Evolutionary conservation across 2,329 filamentous ascomycete species (phyloP).

Genomic region (Fusarium sp.): DNA sequence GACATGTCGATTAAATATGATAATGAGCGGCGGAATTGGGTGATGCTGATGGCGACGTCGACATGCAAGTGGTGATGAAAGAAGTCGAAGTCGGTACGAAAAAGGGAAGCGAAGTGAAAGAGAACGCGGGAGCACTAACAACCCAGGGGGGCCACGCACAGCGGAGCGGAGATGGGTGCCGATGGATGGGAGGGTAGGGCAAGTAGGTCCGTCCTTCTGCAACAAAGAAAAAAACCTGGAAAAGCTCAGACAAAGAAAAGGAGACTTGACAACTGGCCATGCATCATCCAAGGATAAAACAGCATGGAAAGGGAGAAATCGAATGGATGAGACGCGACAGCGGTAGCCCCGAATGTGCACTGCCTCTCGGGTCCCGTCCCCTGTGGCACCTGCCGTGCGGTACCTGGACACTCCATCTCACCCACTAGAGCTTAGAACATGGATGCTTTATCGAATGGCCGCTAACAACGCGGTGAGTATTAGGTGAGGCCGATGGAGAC

Average conservation of each 20-base stretch:
- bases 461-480: slow-evolving; percentile 28
- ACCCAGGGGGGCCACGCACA: not conserved
- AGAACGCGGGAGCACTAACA: not conserved
- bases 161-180: not conserved
- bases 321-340: slow-evolving; percentile 1
- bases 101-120: not conserved
- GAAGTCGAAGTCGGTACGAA: not conserved
- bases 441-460: not conserved
- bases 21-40: not conserved
- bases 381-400: not conserved
- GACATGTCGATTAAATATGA: slow-evolving; percentile 23
- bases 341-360: slow-evolving; percentile 1
- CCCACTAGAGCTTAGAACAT: not conserved
- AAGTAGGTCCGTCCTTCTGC: not conserved
- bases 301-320: not conserved
- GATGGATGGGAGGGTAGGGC: not conserved
- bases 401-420: slow-evolving; percentile 4
- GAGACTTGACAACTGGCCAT: not conserved
- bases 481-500: slow-evolving; percentile 16
- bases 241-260: slow-evolving; percentile 1
- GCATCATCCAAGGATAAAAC: not conserved
- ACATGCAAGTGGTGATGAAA: not conserved
- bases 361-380: not conserved
- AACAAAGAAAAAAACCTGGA: not conserved
- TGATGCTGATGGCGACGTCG: not conserved